phyloP scores from a whole-genome alignment of 2,329 filamentous ascomycete genomes.

The Alternaria triticina region DNA sequence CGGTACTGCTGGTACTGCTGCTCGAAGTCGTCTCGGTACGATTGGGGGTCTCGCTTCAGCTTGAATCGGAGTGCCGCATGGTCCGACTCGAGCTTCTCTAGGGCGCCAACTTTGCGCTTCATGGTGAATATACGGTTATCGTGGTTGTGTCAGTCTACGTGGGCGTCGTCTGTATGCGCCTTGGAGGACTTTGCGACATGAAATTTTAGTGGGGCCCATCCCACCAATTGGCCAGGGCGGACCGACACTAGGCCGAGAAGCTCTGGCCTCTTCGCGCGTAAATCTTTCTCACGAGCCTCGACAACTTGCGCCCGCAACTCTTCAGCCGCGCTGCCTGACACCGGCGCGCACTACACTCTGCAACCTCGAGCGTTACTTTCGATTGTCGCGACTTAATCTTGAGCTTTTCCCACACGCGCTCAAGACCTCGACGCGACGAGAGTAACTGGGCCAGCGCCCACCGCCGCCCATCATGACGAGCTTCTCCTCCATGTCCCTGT shows the following conservation, averaged over 20 bases:
- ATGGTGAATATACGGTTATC: conserved; percentile 47
- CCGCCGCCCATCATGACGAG: conserved; percentile 77
- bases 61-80: conserved; percentile 85
- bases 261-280: conserved; percentile 15
- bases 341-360: conserved; percentile 3
- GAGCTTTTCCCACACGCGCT: not conserved
- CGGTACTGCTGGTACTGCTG: conserved; percentile 92
- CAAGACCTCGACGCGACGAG: conserved; percentile 18
- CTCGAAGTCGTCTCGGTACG: conserved; percentile 80
- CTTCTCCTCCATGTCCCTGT: conserved; percentile 98
- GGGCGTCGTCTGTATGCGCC: conserved; percentile 3
- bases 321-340: conserved; percentile 5
- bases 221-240: conserved; percentile 17
- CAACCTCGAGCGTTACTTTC: not conserved
- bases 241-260: conserved; percentile 18
- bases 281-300: conserved; percentile 11
- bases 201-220: conserved; percentile 23
- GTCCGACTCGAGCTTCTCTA: conserved; percentile 89
- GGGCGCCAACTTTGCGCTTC: conserved; percentile 87
- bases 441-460: conserved; percentile 40
- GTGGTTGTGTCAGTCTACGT: not conserved
- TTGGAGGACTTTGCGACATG: conserved; percentile 19
- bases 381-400: not conserved
- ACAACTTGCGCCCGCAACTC: conserved; percentile 2
- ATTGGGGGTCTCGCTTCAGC: conserved; percentile 71